A percentile compares a stretch with the other conserved stretches of the same genome.
Evolutionary conservation across 2,329 filamentous ascomycete genomes (phyloP).

Genomic region (Neopestalotiopsis rosae): DNA sequence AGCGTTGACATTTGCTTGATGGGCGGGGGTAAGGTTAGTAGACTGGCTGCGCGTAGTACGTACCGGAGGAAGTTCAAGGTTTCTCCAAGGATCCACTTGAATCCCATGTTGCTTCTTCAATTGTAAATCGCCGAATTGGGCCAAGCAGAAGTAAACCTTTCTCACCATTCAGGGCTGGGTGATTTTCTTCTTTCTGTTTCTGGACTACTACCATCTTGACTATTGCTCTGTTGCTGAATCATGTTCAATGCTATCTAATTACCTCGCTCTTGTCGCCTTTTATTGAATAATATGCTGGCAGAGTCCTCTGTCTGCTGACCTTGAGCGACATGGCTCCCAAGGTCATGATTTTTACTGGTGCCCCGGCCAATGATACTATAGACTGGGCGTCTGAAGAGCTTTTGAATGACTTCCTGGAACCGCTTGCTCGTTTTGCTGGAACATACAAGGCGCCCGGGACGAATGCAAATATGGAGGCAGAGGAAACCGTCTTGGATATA

Average conservation of each 20-base stretch:
- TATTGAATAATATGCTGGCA: background rate
- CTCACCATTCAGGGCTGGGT: too few species aligned
- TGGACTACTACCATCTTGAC: too few species aligned
- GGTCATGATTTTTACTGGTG: slow-evolving; percentile 52
- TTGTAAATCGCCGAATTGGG: background rate
- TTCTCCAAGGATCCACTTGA: background rate
- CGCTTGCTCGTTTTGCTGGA: slow-evolving; percentile 46
- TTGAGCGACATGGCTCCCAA: slow-evolving; percentile 33
- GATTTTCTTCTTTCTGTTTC: too few species aligned
- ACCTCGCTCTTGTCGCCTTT: background rate
- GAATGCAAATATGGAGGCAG: slow-evolving; percentile 28
- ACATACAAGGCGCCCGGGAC: slow-evolving; percentile 22
- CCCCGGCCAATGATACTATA: slow-evolving; percentile 60
- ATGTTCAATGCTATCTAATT: background rate
- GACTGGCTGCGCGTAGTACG: background rate
- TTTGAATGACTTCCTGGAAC: slow-evolving; percentile 48
- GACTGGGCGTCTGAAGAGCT: slow-evolving; percentile 60
- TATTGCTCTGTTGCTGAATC: background rate
- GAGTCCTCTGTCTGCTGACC: background rate
- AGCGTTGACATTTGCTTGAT: background rate
- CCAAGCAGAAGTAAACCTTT: background rate
- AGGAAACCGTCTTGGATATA: slow-evolving; percentile 29
- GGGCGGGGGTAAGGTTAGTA: background rate
- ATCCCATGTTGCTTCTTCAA: background rate
- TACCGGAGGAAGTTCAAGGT: background rate